Conservation (phyloP, 2,329 filamentous ascomycete genomes). For the Tetracladium maxilliforme region DNA sequence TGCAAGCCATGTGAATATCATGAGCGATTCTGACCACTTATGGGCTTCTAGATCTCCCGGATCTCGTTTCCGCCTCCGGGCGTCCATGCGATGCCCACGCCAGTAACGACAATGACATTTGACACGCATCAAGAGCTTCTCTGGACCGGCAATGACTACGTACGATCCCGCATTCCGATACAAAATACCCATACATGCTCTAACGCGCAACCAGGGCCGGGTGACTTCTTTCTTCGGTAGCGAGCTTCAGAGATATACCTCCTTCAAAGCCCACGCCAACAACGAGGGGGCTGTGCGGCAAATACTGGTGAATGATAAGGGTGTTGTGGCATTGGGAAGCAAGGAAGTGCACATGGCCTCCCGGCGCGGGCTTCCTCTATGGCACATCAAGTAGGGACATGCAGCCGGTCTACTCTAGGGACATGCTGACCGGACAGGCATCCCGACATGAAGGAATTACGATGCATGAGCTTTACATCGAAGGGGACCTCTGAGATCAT, state of each 20-base stretch:
- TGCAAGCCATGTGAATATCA: constrained; percentile 6
- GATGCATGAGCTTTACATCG: constrained; percentile 91
- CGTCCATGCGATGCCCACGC: constrained; percentile 53
- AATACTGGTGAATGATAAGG: constrained; percentile 80
- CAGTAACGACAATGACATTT: constrained; percentile 71
- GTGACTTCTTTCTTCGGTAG: constrained; percentile 78
- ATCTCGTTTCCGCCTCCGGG: constrained; percentile 68
- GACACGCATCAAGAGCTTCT: constrained; percentile 80
- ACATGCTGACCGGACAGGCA: constrained; percentile 28
- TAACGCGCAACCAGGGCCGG: constrained; percentile 49
- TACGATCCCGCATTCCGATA: constrained; percentile 25
- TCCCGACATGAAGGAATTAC: constrained; percentile 69
- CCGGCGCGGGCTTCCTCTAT: constrained; percentile 68
- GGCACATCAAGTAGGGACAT: constrained; percentile 58
- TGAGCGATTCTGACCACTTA: constrained; percentile 1
- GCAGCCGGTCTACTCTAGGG: neutral
- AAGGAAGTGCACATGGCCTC: constrained; percentile 81
- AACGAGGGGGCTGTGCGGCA: constrained; percentile 72
- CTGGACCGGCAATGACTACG: constrained; percentile 86
- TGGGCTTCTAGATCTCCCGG: constrained; percentile 53
- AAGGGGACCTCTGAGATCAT: constrained; percentile 73
- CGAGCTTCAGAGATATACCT: constrained; percentile 80
- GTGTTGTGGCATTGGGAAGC: constrained; percentile 71
- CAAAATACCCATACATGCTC: constrained; percentile 2
- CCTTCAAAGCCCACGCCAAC: constrained; percentile 64